Percentiles rank a stretch among this genome's conserved stretches.
phyloP scores from a whole-genome alignment of 495 filamentous ascomycete genomes.

The Neurospora sp. region DNA sequence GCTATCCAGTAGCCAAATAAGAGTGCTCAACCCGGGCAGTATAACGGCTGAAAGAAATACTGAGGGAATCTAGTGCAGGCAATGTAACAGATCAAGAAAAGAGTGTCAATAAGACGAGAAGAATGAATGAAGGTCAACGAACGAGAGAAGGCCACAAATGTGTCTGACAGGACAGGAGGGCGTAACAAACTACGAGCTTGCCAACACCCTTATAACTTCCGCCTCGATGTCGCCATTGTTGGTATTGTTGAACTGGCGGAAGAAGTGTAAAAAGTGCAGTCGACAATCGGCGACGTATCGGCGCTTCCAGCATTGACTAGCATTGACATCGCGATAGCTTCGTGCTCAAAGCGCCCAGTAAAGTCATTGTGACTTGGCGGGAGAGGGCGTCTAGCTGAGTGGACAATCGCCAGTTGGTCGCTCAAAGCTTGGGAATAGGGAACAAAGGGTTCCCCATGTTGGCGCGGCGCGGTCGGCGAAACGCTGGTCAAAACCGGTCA shows the following conservation, averaged over 20 bases:
- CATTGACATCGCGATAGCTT: neutral
- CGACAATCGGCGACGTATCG: neutral
- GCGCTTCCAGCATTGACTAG: neutral
- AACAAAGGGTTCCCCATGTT: neutral
- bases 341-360: neutral
- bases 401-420: neutral
- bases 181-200: neutral
- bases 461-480: neutral
- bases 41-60: neutral
- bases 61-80: neutral
- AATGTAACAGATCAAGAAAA: neutral
- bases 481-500: neutral
- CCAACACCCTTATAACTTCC: neutral
- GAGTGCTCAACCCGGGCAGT: neutral
- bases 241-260: neutral
- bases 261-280: neutral
- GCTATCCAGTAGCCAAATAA: neutral
- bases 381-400: neutral
- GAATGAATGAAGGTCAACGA: neutral
- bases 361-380: neutral
- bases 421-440: neutral
- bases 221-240: neutral
- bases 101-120: neutral
- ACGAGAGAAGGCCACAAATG: neutral
- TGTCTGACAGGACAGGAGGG: neutral